phyloP scores from a whole-genome alignment of 78 protist species.

The Emiliania huxleyi region DNA sequence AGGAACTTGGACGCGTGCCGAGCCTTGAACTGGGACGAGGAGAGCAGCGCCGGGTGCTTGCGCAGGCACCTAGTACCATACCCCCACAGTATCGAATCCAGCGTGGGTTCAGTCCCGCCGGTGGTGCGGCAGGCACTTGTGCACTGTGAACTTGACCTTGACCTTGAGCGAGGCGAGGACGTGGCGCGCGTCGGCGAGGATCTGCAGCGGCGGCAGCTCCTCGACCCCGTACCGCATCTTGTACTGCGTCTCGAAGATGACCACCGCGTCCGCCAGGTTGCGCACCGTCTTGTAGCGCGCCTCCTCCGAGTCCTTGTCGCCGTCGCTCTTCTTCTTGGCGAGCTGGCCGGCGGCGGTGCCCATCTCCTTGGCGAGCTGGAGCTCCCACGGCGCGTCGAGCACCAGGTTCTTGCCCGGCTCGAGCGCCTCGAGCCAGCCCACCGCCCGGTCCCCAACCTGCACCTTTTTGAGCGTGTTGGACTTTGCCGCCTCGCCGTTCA shows the following conservation, averaged over 20 bases:
- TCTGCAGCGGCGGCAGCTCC: not conserved
- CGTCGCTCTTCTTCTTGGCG: not conserved
- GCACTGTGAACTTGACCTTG: not conserved
- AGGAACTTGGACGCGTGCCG: constrained; percentile 21
- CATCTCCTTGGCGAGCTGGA: constrained; percentile 15
- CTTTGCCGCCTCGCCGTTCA: not conserved
- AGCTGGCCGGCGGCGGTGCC: not conserved
- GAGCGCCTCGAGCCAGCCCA: constrained; percentile 32
- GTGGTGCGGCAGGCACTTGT: too few relatives aligned
- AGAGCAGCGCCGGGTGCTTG: constrained; percentile 9
- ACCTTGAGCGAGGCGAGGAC: not conserved
- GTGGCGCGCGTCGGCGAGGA: not conserved
- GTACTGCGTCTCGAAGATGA: not conserved
- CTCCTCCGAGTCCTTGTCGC: not conserved
- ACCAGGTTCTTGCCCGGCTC: not conserved
- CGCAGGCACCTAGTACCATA: too few relatives aligned
- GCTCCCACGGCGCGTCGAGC: constrained; percentile 26
- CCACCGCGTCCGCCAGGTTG: constrained; percentile 1
- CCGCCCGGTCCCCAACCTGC: not conserved
- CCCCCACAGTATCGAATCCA: too few relatives aligned
- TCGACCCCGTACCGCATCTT: not conserved
- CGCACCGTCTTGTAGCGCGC: not conserved
- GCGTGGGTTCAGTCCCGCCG: too few relatives aligned
- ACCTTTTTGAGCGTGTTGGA: too few relatives aligned
- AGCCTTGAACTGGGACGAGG: not conserved